phyloP scores from a whole-genome alignment of 805 yeast genomes.

The Pichia rugopelliculosa region DNA sequence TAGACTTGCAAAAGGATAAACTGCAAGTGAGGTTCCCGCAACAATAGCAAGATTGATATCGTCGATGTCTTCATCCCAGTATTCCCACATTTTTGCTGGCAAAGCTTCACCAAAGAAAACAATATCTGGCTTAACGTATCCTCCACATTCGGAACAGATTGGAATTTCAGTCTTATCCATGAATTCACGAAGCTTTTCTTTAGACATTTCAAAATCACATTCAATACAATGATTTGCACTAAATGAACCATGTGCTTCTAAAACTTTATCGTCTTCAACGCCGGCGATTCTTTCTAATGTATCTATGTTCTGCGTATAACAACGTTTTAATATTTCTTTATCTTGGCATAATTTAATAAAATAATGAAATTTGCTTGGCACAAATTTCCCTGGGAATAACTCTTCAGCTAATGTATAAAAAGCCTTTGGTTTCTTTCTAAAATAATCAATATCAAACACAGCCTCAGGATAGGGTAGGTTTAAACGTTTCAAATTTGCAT shows the following conservation, averaged over 20 bases:
- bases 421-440: slow-evolving; percentile 68
- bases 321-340: slow-evolving; percentile 52
- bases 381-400: slow-evolving; percentile 78
- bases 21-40: slow-evolving; percentile 89
- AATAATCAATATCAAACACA: slow-evolving; percentile 84
- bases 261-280: slow-evolving; percentile 49
- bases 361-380: slow-evolving; percentile 77
- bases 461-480: slow-evolving; percentile 91
- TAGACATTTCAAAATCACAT: slow-evolving; percentile 51
- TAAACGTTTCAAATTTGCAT: slow-evolving; percentile 66
- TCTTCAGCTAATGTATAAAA: slow-evolving; percentile 81
- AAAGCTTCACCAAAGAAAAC: slow-evolving; percentile 90
- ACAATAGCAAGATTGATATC: slow-evolving; percentile 66
- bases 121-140: slow-evolving; percentile 86
- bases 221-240: slow-evolving; percentile 77
- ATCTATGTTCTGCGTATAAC: slow-evolving; percentile 91
- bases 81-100: slow-evolving; percentile 60
- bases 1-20: slow-evolving; percentile 81
- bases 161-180: slow-evolving; percentile 35
- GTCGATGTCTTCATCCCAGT: slow-evolving; percentile 52
- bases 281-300: slow-evolving; percentile 87
- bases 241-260: slow-evolving; percentile 96
- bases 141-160: slow-evolving; percentile 56
- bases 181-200: slow-evolving; percentile 35
- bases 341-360: slow-evolving; percentile 63